phyloP scores from a whole-genome alignment of 208 protist species.

The Trichomonas gallinae region DNA sequence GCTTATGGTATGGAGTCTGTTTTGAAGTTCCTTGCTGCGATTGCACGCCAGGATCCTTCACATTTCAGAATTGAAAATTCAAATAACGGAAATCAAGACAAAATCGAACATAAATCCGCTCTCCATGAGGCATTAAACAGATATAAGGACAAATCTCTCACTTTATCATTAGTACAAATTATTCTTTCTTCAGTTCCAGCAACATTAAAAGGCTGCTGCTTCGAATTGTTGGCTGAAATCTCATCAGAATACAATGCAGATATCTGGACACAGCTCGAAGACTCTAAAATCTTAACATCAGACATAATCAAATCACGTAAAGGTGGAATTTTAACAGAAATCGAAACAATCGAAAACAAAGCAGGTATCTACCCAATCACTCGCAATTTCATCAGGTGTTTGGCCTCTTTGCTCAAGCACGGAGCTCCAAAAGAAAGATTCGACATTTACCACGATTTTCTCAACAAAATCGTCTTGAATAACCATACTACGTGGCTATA shows the following conservation, averaged over 20 bases:
- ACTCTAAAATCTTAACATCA: background rate
- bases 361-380: background rate
- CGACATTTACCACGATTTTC: background rate
- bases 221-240: background rate
- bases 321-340: background rate
- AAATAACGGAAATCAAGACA: background rate
- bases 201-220: background rate
- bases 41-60: background rate
- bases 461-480: background rate
- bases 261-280: background rate
- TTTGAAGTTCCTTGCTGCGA: background rate
- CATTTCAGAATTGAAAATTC: background rate
- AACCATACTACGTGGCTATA: background rate
- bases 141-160: too few species aligned
- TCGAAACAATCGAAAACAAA: background rate
- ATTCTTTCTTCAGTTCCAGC: background rate
- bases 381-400: background rate
- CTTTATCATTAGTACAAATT: background rate
- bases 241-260: background rate
- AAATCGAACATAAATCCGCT: background rate
- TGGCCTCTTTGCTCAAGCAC: background rate
- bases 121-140: background rate
- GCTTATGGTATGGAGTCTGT: background rate
- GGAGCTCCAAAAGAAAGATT: background rate
- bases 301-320: background rate